These are phyloP conservation scores for Fusarium tupiense DNA, from an alignment of 2,329 filamentous ascomycete species.

Conservation along the genomic window DNA sequence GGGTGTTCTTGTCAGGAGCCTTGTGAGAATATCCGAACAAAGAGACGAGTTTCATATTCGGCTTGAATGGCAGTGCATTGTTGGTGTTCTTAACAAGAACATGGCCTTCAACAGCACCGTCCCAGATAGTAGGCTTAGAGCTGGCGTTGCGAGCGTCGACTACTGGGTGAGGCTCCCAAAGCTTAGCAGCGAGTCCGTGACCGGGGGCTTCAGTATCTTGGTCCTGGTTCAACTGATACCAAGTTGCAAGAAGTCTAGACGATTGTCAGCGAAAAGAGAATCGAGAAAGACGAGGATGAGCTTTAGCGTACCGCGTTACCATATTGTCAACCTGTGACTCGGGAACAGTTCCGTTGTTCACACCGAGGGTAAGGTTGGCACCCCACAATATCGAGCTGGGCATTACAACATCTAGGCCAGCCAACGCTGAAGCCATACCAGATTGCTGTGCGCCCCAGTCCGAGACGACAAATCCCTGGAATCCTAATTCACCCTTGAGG, in stretches of 20 bases:
- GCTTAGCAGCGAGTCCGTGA: neutral
- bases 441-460: slow-evolving; percentile 43
- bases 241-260: neutral
- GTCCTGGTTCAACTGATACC: slow-evolving; percentile 14
- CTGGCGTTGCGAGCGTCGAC: slow-evolving; percentile 9
- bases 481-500: slow-evolving; percentile 76
- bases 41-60: slow-evolving; percentile 4
- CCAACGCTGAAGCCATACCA: slow-evolving; percentile 13
- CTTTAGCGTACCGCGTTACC: neutral
- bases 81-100: slow-evolving; percentile 16
- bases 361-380: slow-evolving; percentile 7
- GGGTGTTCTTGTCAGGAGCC: slow-evolving; percentile 1
- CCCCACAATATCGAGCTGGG: slow-evolving; percentile 4
- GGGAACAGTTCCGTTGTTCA: slow-evolving; percentile 16
- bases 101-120: slow-evolving; percentile 1
- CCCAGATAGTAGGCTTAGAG: neutral
- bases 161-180: neutral
- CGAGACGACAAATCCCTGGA: slow-evolving; percentile 74
- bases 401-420: slow-evolving; percentile 45
- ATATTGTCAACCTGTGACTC: slow-evolving; percentile 17
- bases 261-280: neutral
- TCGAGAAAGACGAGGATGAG: fast-evolving
- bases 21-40: slow-evolving; percentile 13
- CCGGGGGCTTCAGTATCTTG: neutral
- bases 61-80: neutral